Conservation (phyloP, 208 protist species). For the Trypanosoma grayi region DNA sequence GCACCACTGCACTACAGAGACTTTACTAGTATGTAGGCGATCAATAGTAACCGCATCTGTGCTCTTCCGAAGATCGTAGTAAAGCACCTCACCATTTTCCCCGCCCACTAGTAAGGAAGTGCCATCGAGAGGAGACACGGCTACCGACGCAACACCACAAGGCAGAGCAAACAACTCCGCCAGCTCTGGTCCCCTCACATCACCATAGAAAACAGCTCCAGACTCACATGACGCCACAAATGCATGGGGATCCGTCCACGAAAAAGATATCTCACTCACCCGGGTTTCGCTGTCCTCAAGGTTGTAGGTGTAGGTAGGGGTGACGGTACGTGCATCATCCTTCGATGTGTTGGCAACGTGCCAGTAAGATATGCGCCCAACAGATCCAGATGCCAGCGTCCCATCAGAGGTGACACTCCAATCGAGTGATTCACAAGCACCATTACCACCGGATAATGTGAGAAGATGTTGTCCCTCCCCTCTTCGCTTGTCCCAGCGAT, state of each 20-base stretch:
- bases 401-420: constrained; percentile 74
- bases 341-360: constrained; percentile 72
- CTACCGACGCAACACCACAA: constrained; percentile 32
- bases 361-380: constrained; percentile 63
- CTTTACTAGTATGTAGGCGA: constrained; percentile 47
- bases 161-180: constrained; percentile 55
- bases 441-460: constrained; percentile 48
- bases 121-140: constrained; percentile 59
- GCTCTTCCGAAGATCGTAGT: constrained; percentile 72
- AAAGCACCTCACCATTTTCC: constrained; percentile 48
- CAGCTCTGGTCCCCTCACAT: constrained; percentile 36
- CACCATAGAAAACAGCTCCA: constrained; percentile 51
- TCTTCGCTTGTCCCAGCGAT: constrained; percentile 75
- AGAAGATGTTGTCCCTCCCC: constrained; percentile 86
- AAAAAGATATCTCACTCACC: constrained; percentile 62
- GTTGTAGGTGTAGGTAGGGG: constrained; percentile 37
- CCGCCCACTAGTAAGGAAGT: constrained; percentile 56
- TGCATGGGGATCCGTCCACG: constrained; percentile 45
- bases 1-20: constrained; percentile 79
- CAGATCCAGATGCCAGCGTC: constrained; percentile 56
- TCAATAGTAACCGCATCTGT: constrained; percentile 38
- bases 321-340: constrained; percentile 50
- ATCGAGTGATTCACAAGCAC: constrained; percentile 62
- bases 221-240: constrained; percentile 45
- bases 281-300: constrained; percentile 54